Percentiles rank a stretch among this genome's conserved stretches.
Evolutionary conservation across 2,329 filamentous ascomycete species (phyloP).

Genomic region (Colletotrichum incanum): DNA sequence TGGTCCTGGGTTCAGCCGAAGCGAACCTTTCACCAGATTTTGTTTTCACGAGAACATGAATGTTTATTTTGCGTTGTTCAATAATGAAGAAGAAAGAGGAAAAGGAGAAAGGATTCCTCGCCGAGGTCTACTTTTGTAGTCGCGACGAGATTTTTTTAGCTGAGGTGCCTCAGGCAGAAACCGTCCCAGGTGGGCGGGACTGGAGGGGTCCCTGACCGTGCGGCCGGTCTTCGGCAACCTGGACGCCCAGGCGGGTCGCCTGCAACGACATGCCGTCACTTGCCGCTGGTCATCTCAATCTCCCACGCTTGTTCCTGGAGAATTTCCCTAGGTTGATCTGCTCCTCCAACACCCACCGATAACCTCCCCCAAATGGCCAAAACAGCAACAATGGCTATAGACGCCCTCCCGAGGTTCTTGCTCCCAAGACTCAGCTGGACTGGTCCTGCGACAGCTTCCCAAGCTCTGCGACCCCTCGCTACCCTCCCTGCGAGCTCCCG

Average conservation of each 20-base stretch:
- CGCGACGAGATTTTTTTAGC: constrained; percentile 15
- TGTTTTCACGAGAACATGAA: constrained; percentile 54
- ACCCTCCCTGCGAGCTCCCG: constrained; percentile 42
- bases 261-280: constrained; percentile 41
- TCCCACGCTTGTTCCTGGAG: constrained; percentile 12
- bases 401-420: constrained; percentile 67
- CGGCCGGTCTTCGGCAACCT: constrained; percentile 38
- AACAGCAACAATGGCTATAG: constrained; percentile 50
- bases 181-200: constrained; percentile 2
- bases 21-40: constrained; percentile 64
- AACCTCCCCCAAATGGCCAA: constrained; percentile 47
- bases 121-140: constrained; percentile 31
- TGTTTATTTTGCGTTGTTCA: constrained; percentile 66
- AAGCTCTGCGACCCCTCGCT: constrained; percentile 49
- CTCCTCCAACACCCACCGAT: constrained; percentile 3
- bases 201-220: constrained; percentile 7
- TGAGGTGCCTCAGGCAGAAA: constrained; percentile 22
- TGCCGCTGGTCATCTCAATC: constrained; percentile 20
- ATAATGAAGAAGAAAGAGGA: constrained; percentile 51
- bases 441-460: constrained; percentile 50
- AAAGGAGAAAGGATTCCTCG: constrained; percentile 44
- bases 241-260: constrained; percentile 30
- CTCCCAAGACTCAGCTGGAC: constrained; percentile 71
- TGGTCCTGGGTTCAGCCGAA: constrained; percentile 64
- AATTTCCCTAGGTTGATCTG: constrained; percentile 2